Conservation (phyloP, 805 yeast genomes). For the Lipomyces spencermartinsiae region DNA sequence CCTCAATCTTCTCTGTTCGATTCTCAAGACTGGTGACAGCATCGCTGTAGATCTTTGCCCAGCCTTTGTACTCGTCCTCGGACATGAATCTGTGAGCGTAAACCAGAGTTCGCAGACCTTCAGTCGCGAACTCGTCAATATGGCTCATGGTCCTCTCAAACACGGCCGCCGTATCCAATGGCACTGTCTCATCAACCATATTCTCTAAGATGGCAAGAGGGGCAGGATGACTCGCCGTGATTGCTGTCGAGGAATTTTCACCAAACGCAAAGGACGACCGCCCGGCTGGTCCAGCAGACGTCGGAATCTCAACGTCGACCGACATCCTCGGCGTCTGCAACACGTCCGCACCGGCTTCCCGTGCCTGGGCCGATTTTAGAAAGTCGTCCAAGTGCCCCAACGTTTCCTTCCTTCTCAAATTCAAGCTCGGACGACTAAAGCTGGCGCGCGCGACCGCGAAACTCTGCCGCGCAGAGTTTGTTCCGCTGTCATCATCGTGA, state of each 20-base stretch:
- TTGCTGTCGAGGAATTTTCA: constrained; percentile 11
- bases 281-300: constrained; percentile 16
- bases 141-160: constrained; percentile 87
- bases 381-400: constrained; percentile 42
- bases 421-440: constrained; percentile 41
- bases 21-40: constrained; percentile 80
- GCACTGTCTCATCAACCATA: constrained; percentile 58
- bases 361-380: constrained; percentile 40
- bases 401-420: constrained; percentile 41
- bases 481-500: not conserved
- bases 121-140: constrained; percentile 91
- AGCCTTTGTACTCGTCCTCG: constrained; percentile 61
- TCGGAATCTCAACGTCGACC: constrained; percentile 28
- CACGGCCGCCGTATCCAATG: constrained; percentile 75
- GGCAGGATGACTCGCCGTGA: constrained; percentile 7
- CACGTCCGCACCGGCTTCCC: constrained; percentile 40
- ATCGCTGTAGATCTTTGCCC: constrained; percentile 70
- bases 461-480: constrained; percentile 47
- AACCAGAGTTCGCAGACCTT: constrained; percentile 88
- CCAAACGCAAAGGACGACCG: constrained; percentile 15
- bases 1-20: constrained; percentile 70
- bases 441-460: constrained; percentile 38
- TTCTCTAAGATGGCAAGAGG: constrained; percentile 17
- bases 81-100: constrained; percentile 80
- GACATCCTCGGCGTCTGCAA: constrained; percentile 21